Evolutionary conservation across 805 yeast genomes (phyloP), one percentile per base, ranked within the genome.

Genomic region (Myxozyma neotropica): DNA sequence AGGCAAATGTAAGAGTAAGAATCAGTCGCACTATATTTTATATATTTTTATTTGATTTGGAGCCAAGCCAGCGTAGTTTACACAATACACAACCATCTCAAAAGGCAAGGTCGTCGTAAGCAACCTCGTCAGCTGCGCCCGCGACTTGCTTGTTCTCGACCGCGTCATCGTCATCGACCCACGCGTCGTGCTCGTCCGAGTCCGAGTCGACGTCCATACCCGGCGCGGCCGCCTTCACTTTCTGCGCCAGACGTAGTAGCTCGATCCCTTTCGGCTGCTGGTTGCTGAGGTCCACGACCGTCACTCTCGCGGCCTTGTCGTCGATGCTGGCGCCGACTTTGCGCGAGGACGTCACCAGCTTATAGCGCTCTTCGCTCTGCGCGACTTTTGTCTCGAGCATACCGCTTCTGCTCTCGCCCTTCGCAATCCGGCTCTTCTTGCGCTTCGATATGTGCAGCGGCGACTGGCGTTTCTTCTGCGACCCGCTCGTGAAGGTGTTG

Each of bases 171-270:
- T 52, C 52, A 53, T 67, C 53, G 58, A 44, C 44, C 60, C 58
- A 69, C 61, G 50, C 61, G 24, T 53, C 64, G n/a, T 29, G 42
- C 7, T 53, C 31, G 39, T 53, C 57, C 15, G 40, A 38, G 35
- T 26, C 36, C 13, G 23, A 7, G 40, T 52, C 64, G 53, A 51
- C 58, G 44, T 33, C 58, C 57, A 53, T 58, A 19, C 57, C 61
- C 27, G 55, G 46, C 6, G 49, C 46, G 7, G 53, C 49, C 1
- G 47, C 51, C 21, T 53, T 46, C 40, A 53, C 21, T 38, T 45
- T 40, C 35, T 55, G 39, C n/a, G 46, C 55, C 29, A 53, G 33
- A 6, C 44, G 50, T 35, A 53, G 24, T n/a, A 53, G 24, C 36
- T 53, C 57, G 12, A 42, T 26, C 3, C 51, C 51, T 5, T 10